A percentile compares a stretch with the other conserved stretches of the same genome.
phyloP scores from a whole-genome alignment of 257 asterid genomes.

The Gentiana dahurica region DNA sequence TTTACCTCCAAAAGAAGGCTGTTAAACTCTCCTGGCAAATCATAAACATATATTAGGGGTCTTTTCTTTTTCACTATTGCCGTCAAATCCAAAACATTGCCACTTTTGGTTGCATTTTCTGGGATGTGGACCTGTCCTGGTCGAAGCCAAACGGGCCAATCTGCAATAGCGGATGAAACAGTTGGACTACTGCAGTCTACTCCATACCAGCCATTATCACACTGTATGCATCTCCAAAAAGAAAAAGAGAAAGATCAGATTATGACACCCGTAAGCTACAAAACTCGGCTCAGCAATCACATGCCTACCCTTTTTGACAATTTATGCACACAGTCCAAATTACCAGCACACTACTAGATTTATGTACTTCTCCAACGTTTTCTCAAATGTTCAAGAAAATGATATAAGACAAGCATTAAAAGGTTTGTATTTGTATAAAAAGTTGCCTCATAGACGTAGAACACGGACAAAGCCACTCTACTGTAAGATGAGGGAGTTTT shows the following conservation, averaged over 20 bases:
- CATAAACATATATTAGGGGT: slow-evolving; percentile 87
- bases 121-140: slow-evolving; percentile 63
- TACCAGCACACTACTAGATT: background rate
- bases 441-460: background rate
- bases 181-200: slow-evolving; percentile 91
- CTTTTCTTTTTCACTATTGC: slow-evolving; percentile 68
- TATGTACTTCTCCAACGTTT: background rate
- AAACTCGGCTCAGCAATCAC: background rate
- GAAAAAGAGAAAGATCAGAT: background rate
- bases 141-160: slow-evolving; percentile 89
- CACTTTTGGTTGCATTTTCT: slow-evolving; percentile 25
- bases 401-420: background rate
- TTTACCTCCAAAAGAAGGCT: slow-evolving; percentile 81
- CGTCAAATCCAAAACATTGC: slow-evolving; percentile 31
- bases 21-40: slow-evolving; percentile 82
- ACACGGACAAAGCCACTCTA: slow-evolving; percentile 1
- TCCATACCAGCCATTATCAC: slow-evolving; percentile 87
- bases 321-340: background rate
- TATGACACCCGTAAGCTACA: background rate
- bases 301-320: background rate
- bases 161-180: slow-evolving; percentile 48
- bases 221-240: slow-evolving; percentile 28
- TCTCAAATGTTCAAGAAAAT: background rate
- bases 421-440: slow-evolving; percentile 2
- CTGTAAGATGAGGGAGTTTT: slow-evolving; percentile 8